A percentile compares a stretch with the other conserved stretches of the same genome.
These are phyloP conservation scores for Pythium monospermum DNA, from an alignment of 352 stramenopile genomes.

Conservation along the genomic window DNA sequence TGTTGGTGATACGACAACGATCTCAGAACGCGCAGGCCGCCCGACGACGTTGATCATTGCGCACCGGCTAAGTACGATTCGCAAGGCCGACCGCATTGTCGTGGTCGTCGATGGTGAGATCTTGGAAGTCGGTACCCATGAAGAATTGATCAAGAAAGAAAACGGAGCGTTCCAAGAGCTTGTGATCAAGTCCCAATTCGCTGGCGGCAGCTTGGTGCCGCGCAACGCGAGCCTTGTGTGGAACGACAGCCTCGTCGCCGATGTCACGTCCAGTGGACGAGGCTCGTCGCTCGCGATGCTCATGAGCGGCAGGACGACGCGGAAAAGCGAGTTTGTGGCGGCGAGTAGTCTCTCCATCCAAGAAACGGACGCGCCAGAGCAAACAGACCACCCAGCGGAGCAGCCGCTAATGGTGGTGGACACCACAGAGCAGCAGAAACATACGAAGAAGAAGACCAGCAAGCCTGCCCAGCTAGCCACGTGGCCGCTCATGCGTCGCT, in stretches of 20 bases:
- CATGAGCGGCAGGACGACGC: not conserved
- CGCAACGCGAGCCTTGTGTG: slow-evolving; percentile 23
- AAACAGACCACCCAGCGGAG: not conserved
- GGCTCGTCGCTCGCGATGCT: slow-evolving; percentile 18
- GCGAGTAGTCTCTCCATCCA: not conserved
- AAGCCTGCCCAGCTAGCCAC: not conserved
- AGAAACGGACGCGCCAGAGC: not conserved
- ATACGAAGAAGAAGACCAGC: not conserved
- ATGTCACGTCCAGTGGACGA: slow-evolving; percentile 7
- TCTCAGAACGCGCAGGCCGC: slow-evolving; percentile 17
- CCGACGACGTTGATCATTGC: slow-evolving; percentile 38
- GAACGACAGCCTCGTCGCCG: slow-evolving; percentile 15
- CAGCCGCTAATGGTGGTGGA: not conserved
- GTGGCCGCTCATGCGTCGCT: not conserved
- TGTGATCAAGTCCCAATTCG: slow-evolving; percentile 6
- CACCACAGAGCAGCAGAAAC: not conserved
- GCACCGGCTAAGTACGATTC: slow-evolving; percentile 33
- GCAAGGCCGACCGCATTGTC: slow-evolving; percentile 31
- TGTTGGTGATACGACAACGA: too few species aligned
- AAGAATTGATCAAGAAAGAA: slow-evolving; percentile 12
- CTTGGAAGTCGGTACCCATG: slow-evolving; percentile 18
- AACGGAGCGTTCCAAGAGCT: slow-evolving; percentile 18
- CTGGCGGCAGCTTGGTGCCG: slow-evolving; percentile 1
- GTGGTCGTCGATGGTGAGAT: slow-evolving; percentile 24
- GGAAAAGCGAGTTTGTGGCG: slow-evolving; percentile 1